A percentile compares a stretch with the other conserved stretches of the same genome.
Conservation (phyloP, 2,329 filamentous ascomycete genomes). For the Colletotrichum cordylinicola region DNA sequence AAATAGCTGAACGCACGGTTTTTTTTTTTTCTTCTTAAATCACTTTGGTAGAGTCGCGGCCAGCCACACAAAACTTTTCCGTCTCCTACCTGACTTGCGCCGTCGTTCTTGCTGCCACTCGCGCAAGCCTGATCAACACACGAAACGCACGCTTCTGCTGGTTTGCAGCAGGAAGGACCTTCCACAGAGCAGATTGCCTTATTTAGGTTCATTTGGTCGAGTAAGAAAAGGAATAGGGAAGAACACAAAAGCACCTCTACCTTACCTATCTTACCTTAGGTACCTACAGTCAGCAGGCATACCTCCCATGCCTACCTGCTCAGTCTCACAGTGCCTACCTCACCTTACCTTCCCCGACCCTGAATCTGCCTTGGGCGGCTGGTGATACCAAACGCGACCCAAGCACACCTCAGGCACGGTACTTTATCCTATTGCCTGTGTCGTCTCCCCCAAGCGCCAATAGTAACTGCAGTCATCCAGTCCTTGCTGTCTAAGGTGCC, state of each 20-base stretch:
- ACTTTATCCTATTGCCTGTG: not conserved
- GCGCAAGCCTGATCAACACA: not conserved
- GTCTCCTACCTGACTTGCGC: not conserved
- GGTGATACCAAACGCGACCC: not conserved
- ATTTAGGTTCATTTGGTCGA: not conserved
- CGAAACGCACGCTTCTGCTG: not conserved
- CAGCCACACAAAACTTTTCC: not conserved
- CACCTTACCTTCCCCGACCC: not conserved
- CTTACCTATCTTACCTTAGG: not conserved
- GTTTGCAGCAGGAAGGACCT: not conserved
- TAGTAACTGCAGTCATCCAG: slow-evolving; percentile 8
- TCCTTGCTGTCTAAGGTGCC: not conserved
- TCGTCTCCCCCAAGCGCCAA: not conserved
- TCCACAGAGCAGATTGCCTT: not conserved
- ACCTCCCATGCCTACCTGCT: not conserved
- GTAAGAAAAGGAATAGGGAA: not conserved
- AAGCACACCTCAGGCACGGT: not conserved
- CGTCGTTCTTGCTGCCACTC: not conserved
- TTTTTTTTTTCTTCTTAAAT: not conserved
- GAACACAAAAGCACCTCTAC: not conserved
- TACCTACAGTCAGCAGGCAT: not conserved
- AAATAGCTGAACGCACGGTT: not conserved
- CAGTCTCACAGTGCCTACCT: not conserved
- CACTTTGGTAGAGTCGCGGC: not conserved
- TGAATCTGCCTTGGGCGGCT: not conserved